A percentile compares a stretch with the other conserved stretches of the same genome.
These are phyloP conservation scores for Plasmodium gonderi DNA, from an alignment of 169 alveolate genomes.

Conservation along the genomic window DNA sequence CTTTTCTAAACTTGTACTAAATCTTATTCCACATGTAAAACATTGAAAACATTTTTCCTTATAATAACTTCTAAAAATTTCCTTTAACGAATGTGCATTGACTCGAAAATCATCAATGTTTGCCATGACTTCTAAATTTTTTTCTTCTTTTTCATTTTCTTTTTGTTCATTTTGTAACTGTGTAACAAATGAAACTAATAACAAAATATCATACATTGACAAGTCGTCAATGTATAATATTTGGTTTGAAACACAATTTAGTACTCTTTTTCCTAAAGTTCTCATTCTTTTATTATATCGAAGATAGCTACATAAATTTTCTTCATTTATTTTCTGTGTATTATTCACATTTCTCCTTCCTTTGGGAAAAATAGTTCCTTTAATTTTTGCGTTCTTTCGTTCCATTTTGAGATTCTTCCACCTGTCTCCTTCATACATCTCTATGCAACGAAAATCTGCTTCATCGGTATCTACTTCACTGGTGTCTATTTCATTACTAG, in stretches of 20 bases:
- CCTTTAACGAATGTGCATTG: constrained; percentile 53
- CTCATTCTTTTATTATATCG: neutral
- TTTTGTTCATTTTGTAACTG: constrained; percentile 71
- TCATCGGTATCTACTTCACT: too few relatives aligned
- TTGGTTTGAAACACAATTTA: constrained; percentile 65
- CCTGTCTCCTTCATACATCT: neutral
- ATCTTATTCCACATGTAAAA: constrained; percentile 62
- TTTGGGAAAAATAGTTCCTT: neutral
- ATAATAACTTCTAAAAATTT: constrained; percentile 25
- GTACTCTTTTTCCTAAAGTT: constrained; percentile 20
- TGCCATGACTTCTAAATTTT: constrained; percentile 51
- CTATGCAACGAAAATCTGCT: too few relatives aligned
- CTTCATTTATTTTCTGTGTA: neutral
- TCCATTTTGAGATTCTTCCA: neutral
- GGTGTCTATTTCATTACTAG: too few relatives aligned
- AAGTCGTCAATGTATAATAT: constrained; percentile 49
- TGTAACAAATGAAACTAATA: constrained; percentile 32
- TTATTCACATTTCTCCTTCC: neutral
- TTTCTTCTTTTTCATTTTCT: constrained; percentile 70
- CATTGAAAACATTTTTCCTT: constrained; percentile 54
- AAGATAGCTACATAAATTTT: neutral
- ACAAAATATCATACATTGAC: constrained; percentile 37
- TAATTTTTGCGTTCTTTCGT: too few relatives aligned
- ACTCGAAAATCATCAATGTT: constrained; percentile 24
- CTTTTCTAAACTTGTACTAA: constrained; percentile 53